Percentiles rank a stretch among this genome's conserved stretches.
Conservation (phyloP, 306 rosid species). For the Pterocarpus santalinus region DNA sequence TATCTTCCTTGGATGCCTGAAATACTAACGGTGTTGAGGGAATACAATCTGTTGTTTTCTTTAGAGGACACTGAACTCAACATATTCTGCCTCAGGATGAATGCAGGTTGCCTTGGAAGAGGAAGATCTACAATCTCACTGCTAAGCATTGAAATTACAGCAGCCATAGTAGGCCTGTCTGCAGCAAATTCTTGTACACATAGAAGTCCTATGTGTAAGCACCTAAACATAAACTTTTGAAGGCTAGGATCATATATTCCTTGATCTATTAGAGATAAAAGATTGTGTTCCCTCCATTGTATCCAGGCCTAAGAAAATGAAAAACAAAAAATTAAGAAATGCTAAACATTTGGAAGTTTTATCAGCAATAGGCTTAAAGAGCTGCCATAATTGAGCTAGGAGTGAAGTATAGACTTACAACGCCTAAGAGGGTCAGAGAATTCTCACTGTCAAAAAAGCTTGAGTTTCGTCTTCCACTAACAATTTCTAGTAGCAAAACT, state of each 20-base stretch:
- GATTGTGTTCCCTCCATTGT: conserved; percentile 15
- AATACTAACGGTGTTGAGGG: neutral
- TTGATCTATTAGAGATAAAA: conserved; percentile 7
- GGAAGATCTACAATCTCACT: conserved; percentile 22
- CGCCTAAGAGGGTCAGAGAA: conserved; percentile 39
- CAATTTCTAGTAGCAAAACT: conserved; percentile 48
- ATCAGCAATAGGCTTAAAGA: neutral
- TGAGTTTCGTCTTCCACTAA: conserved; percentile 22
- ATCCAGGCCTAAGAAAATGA: neutral
- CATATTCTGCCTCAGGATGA: conserved; percentile 3
- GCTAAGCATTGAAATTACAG: conserved; percentile 38
- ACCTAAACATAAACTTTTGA: neutral
- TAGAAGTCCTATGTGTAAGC: conserved; percentile 39
- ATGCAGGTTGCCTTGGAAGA: conserved; percentile 31
- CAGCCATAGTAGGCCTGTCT: conserved; percentile 5
- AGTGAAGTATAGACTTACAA: conserved; percentile 25
- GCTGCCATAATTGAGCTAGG: neutral
- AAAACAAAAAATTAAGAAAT: too few relatives aligned
- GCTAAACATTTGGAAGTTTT: neutral
- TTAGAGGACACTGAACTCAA: neutral
- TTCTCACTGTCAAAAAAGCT: too few relatives aligned
- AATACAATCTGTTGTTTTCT: neutral
- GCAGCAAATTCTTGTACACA: conserved; percentile 31
- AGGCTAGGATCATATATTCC: neutral
- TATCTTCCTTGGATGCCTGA: neutral